Evolutionary conservation across 805 yeast species (phyloP), one percentile per base, ranked within the genome.

Genomic region (Metschnikowia shivogae): DNA sequence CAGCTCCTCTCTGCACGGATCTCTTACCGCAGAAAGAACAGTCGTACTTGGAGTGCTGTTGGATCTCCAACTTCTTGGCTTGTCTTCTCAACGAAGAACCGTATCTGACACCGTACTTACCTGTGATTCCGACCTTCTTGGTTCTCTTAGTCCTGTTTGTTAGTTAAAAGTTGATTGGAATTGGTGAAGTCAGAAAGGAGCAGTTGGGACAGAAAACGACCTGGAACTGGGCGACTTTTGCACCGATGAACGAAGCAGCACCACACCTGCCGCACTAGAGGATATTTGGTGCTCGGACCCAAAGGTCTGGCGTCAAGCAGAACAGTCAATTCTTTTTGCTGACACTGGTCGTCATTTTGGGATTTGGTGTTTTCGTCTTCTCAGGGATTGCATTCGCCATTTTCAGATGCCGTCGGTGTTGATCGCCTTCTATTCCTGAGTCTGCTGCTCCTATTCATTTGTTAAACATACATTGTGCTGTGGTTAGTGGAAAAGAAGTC

Each of bases 61-160:
- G 97, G 69, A 89, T 85, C 81, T 95, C 99, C 77, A 93, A 81
- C 83, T 93, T 93, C 86, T 90, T 90, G 83, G 96, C 87, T 80
- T 89, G 97, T 81, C 98, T 89, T 86, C 99, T 92, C 77, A 93
- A 82, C 60, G 99, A 95, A 68, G 99, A 92, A 90, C 99, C 96
- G 83, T 93, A 93, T 84, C 99, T 90, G 81, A 93, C 97, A 89
- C 99, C 99, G 85, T 89, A 93, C 83, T 95, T 95, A 85, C 99
- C 99, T 76, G 99, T 93, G 84, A 93, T 93, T 78, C 99, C 99
- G 76, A 93, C 99, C 89, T 93, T 93, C 95, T 93, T 93, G 67
- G 99, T 93, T 87, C 99, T 92, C 81, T 95, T 93, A 78, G 99
- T 87, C 99, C 96, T 89, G 65, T 34, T 52, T 48, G 79, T 75